Evolutionary conservation across 176 grass and related monocot species (phyloP).

Genomic region (Carex scoparia): DNA sequence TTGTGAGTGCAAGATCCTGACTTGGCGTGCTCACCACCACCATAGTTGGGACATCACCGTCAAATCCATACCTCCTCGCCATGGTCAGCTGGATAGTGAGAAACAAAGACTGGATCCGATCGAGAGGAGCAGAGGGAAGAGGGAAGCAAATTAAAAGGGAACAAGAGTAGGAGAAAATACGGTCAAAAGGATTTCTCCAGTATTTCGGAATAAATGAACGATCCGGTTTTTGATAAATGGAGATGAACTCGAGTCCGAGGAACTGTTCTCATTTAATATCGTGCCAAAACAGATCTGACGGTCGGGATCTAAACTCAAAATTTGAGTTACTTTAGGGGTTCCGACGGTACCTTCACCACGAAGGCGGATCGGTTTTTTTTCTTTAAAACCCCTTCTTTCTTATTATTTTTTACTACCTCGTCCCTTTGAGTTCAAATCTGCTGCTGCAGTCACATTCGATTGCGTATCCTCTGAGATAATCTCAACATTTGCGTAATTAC

Average conservation of each 20-base stretch:
- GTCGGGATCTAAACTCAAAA: no score
- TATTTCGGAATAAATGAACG: neutral
- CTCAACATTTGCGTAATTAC: no score
- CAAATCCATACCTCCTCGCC: constrained; percentile 8
- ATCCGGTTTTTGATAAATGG: neutral
- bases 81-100: neutral
- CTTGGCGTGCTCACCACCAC: constrained; percentile 67
- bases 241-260: neutral
- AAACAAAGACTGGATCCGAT: neutral
- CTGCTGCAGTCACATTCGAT: no score
- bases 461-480: no score
- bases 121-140: neutral
- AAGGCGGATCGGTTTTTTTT: neutral
- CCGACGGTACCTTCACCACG: neutral
- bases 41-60: neutral
- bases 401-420: neutral
- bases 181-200: constrained; percentile 4
- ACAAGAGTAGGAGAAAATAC: neutral
- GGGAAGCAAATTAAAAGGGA: constrained; percentile 10
- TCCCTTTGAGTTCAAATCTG: no score
- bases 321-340: no score
- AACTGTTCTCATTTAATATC: no score
- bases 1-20: constrained; percentile 86
- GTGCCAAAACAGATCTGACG: no score
- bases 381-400: neutral